Percentiles rank a stretch among this genome's conserved stretches.
These are phyloP conservation scores for Pseudogymnoascus sp. DNA, from an alignment of 2,329 filamentous ascomycete species.

Conservation along the genomic window DNA sequence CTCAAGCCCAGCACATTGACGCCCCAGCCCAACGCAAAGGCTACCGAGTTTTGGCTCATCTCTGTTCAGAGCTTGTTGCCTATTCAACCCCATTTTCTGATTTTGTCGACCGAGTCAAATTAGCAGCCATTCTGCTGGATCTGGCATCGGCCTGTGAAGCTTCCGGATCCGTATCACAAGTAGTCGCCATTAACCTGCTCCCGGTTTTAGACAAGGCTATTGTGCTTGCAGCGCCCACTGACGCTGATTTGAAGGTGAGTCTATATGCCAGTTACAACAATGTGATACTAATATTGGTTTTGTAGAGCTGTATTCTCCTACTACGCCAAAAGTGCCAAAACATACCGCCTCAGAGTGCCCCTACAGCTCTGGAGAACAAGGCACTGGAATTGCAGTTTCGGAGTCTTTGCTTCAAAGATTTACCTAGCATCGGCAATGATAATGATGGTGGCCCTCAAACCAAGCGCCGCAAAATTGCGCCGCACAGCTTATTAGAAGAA, in stretches of 20 bases:
- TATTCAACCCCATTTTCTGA: conserved; percentile 17
- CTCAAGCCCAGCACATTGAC: conserved; percentile 16
- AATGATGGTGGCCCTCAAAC: conserved; percentile 17
- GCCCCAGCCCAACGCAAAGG: conserved; percentile 27
- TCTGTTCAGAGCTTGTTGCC: conserved; percentile 24
- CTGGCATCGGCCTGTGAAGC: conserved; percentile 21
- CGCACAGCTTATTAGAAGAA: conserved; percentile 31
- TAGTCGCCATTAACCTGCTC: conserved; percentile 20
- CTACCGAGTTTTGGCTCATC: conserved; percentile 22
- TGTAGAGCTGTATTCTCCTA: conserved; percentile 17
- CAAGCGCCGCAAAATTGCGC: conserved; percentile 27
- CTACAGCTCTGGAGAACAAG: conserved; percentile 19
- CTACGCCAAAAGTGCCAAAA: conserved; percentile 21
- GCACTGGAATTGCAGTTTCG: conserved; percentile 23
- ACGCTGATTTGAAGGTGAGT: conserved; percentile 3
- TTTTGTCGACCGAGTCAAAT: conserved; percentile 10
- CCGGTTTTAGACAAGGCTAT: conserved; percentile 14
- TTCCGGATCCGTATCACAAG: conserved; percentile 21
- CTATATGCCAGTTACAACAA: background rate
- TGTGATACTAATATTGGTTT: background rate
- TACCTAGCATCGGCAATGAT: background rate
- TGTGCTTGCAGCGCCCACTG: background rate
- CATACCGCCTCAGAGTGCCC: background rate
- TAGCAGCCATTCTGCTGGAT: conserved; percentile 23
- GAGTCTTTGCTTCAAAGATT: conserved; percentile 16